These are phyloP conservation scores for Wickerhamiella cacticola DNA, from an alignment of 805 yeast species.

Conservation along the genomic window DNA sequence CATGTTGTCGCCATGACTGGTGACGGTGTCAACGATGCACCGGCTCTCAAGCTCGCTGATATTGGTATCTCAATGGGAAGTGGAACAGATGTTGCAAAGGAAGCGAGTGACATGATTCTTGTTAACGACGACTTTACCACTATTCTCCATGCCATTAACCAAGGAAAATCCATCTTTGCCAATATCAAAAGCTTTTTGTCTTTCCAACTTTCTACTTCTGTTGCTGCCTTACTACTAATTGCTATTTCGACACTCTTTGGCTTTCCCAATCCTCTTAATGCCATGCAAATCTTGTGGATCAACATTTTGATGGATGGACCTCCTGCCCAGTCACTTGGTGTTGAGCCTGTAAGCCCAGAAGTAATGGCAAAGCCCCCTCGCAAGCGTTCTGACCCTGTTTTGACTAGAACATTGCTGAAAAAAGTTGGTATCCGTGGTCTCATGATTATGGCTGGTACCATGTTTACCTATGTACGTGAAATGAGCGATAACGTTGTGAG, in stretches of 20 bases:
- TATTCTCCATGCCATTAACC: constrained; percentile 84
- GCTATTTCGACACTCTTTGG: constrained; percentile 79
- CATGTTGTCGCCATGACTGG: constrained; percentile 99
- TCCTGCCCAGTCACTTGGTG: constrained; percentile 95
- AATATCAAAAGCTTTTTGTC: constrained; percentile 91
- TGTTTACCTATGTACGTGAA: constrained; percentile 73
- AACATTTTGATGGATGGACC: constrained; percentile 98
- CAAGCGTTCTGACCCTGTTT: constrained; percentile 68
- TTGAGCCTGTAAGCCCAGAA: constrained; percentile 91
- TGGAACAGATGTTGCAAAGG: constrained; percentile 98
- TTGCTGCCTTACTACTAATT: constrained; percentile 84
- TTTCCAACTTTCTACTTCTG: constrained; percentile 89
- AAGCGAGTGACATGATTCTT: constrained; percentile 94
- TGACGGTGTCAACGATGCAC: constrained; percentile 97
- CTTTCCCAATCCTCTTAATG: constrained; percentile 86
- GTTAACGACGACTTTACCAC: constrained; percentile 96
- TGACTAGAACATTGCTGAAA: constrained; percentile 55
- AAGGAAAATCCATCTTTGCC: constrained; percentile 93
- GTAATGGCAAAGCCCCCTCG: constrained; percentile 97
- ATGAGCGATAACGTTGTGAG: constrained; percentile 74
- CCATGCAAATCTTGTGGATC: constrained; percentile 98
- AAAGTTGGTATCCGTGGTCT: constrained; percentile 67
- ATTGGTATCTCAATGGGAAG: constrained; percentile 83
- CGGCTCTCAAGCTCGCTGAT: constrained; percentile 92
- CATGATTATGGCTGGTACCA: constrained; percentile 73